Conservation (phyloP, 2,329 filamentous ascomycete genomes). For the Exophiala dermatitidis region DNA sequence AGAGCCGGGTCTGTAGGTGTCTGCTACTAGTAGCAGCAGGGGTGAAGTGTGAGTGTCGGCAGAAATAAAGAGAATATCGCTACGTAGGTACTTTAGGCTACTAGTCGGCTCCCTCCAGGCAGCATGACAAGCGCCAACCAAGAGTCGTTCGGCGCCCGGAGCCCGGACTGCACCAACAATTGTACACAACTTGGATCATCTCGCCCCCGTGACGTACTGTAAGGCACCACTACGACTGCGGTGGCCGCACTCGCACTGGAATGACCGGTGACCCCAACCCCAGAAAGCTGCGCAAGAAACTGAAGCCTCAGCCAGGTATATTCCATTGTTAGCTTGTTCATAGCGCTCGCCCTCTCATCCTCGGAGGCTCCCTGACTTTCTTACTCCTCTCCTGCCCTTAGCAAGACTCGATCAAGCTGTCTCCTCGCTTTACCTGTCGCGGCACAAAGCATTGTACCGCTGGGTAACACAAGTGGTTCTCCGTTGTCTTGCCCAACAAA, state of each 20-base stretch:
- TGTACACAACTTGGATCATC: neutral
- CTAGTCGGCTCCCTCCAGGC: too few species aligned
- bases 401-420: neutral
- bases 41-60: too few species aligned
- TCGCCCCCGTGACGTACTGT: neutral
- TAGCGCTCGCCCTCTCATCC: neutral
- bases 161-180: neutral
- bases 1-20: too few species aligned
- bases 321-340: neutral
- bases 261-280: neutral
- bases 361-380: neutral
- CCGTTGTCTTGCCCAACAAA: neutral
- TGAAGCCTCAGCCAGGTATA: neutral
- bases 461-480: neutral
- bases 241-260: neutral
- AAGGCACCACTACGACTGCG: too few species aligned
- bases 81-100: too few species aligned
- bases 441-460: neutral
- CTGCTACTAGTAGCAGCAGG: too few species aligned
- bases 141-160: too few species aligned
- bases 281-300: neutral
- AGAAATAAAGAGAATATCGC: too few species aligned
- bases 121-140: too few species aligned
- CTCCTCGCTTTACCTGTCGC: too few species aligned
- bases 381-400: neutral